Base-by-base conservation (phyloP, 257 asterid genomes). In the Ophiorrhiza pumila region DNA sequence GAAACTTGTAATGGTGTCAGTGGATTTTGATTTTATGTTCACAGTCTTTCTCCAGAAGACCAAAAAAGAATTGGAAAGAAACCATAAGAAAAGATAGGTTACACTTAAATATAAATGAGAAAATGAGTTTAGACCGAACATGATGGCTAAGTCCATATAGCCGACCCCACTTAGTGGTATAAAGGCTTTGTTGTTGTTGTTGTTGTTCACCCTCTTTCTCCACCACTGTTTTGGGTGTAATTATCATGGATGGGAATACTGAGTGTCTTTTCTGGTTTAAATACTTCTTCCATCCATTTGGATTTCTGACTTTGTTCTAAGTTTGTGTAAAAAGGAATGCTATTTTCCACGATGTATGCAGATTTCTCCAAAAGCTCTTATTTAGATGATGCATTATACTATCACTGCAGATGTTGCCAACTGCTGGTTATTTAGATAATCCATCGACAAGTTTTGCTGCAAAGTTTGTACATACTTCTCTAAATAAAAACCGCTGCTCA, bases 391-490 rank as follows among this genome's bases (percentile, higher is more conserved):
- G 12, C 23, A 32, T 43, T 20, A 13, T 65, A 72, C 79, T 39
- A 68, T 78, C 55, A 69, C 68, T 89, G 88, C 96, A 93, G 98
- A 84, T 92, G 91, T 72, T 95, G 87, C 99, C 99, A 61, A 69
- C 92, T 75, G 89, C 81, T 63, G 97, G 90, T 67, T 89, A 92
- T 82, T 34, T 64, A 74, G 98, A 95, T 76, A 95, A 95, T 83
- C 98, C 99, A 42, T 95, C 99, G 71, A 92, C 96, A 62, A 89
- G 98, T 80, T 95, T 87, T 81, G 95, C 99, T n/a, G 88, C 97
- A 46, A 95, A 95, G 87, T 95, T 91, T 85, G 99, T 90, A 39
- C 99, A 95, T 83, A 92, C 98, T 64, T 95, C 99, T 70, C 80
- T 92, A 70, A 95, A 95, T 87, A 95, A 95, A 88, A 95, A 91